phyloP scores from a whole-genome alignment of 768 basidiomycete genomes.

The Mycena epipterygia region DNA sequence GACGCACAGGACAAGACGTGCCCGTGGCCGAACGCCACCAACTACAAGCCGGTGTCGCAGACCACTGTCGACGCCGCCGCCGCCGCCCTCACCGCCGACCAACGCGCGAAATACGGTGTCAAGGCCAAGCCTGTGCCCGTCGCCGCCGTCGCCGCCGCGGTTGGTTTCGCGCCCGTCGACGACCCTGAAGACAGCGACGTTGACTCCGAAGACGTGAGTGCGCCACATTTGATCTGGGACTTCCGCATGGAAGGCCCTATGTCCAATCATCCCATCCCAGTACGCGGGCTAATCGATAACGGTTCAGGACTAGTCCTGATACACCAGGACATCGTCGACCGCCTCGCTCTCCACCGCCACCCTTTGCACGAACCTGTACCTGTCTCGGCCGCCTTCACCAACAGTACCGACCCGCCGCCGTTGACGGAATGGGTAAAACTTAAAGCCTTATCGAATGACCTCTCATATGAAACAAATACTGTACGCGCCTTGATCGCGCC shows the following conservation, averaged over 20 bases:
- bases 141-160: background rate
- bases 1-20: background rate
- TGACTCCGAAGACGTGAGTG: background rate
- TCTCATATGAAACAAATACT: background rate
- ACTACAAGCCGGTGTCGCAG: background rate
- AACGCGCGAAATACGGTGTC: background rate
- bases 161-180: background rate
- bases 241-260: constrained; percentile 3
- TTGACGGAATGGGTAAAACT: background rate
- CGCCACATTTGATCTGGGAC: background rate
- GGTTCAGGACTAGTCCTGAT: constrained; percentile 51
- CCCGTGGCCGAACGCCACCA: background rate
- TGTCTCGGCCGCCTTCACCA: background rate
- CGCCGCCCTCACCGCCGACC: too few relatives aligned
- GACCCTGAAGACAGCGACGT: background rate
- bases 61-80: too few relatives aligned
- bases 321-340: constrained; percentile 35
- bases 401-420: background rate
- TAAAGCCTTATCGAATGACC: background rate
- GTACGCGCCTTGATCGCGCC: background rate
- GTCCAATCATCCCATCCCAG: background rate
- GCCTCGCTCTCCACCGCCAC: constrained; percentile 14
- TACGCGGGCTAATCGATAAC: constrained; percentile 42
- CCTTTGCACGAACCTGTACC: constrained; percentile 14
- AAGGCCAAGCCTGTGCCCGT: background rate